Conservation (phyloP, 2,329 filamentous ascomycete species). For the Phialocephala subalpina region DNA sequence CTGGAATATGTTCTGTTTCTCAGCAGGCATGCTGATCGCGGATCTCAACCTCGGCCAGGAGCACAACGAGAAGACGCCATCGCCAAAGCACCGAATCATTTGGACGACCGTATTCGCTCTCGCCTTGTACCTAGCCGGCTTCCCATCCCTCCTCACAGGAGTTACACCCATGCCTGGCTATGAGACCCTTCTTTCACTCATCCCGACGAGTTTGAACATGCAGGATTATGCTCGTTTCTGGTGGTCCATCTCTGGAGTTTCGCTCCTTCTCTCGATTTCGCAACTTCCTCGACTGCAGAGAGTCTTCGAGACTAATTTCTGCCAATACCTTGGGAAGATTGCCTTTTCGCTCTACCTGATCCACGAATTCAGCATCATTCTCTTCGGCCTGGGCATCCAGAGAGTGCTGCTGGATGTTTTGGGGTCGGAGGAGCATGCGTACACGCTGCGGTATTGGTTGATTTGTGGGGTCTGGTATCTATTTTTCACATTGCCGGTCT, state of each 20-base stretch:
- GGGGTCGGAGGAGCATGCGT: conserved; percentile 17
- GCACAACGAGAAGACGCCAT: conserved; percentile 10
- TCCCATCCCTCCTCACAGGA: conserved; percentile 29
- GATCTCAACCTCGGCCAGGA: conserved; percentile 36
- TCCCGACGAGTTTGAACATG: conserved; percentile 29
- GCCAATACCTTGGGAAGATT: conserved; percentile 62
- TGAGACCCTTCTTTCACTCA: conserved; percentile 29
- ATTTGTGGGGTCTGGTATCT: conserved; percentile 31
- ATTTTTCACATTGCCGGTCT: conserved; percentile 46
- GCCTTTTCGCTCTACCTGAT: conserved; percentile 62
- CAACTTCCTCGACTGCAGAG: conserved; percentile 47
- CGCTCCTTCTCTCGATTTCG: conserved; percentile 37
- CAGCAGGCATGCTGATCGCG: conserved; percentile 35
- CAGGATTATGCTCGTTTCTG: conserved; percentile 35
- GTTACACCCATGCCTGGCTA: conserved; percentile 37
- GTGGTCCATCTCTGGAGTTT: conserved; percentile 37
- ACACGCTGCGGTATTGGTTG: conserved; percentile 29
- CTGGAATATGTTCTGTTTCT: conserved; percentile 40
- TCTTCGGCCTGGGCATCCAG: conserved; percentile 39
- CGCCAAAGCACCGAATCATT: conserved; percentile 8
- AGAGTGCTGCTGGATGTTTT: conserved; percentile 20
- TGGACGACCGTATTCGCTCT: conserved; percentile 27
- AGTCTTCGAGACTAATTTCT: conserved; percentile 56
- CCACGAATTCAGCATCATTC: conserved; percentile 47
- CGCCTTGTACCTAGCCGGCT: conserved; percentile 36